Base-by-base conservation (phyloP, 1,139 yeast species). In the Hemisphaericaspora subhashii region DNA sequence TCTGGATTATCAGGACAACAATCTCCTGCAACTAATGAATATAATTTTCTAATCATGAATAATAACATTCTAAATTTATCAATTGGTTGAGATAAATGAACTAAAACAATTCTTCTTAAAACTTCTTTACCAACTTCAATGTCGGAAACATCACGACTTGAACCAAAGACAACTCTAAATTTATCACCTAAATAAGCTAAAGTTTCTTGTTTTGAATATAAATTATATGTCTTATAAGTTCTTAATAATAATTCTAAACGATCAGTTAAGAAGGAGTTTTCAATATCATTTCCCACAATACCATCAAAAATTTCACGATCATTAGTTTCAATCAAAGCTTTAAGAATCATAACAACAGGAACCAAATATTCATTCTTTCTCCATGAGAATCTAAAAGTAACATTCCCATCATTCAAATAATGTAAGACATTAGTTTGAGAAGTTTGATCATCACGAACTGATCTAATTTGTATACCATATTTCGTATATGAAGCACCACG, bases 1-100 rank as follows among this genome's bases (percentile, higher is more conserved):
- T 92, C 99, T 57, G 99, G 98, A 68, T 94, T 92, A 63, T 92
- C 99, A 17, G 97, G 94, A 43, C 92, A 74, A 66, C 98, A 90
- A 58, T 90, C 97, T 43, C 98, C 98, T 29, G 96, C 96, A 36
- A 92, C 98, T 50, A 94, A 74, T 1, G 98, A 77, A 62, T 94
- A 94, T 45, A 92, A 77, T 65, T 92, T 94, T 73, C 98, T 81
- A 55, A 92, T 83, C 98, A 92, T 92, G 66, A 90, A 92, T 46
- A 90, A 65, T 47, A 92, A 67, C 83, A 89, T 74, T 56, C 88
- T 77, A 64, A 87, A 89, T 66, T 92, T 92, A 60, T 89, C 97
- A 34, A 59, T 64, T 55, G 79, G 79, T 48, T 81, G 74, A 17
- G 78, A 75, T 50, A 92, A 74, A 60, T 92, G 98, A 29, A 92